Conservation (phyloP, 1,139 yeast species). For the Taphrina deformans region DNA sequence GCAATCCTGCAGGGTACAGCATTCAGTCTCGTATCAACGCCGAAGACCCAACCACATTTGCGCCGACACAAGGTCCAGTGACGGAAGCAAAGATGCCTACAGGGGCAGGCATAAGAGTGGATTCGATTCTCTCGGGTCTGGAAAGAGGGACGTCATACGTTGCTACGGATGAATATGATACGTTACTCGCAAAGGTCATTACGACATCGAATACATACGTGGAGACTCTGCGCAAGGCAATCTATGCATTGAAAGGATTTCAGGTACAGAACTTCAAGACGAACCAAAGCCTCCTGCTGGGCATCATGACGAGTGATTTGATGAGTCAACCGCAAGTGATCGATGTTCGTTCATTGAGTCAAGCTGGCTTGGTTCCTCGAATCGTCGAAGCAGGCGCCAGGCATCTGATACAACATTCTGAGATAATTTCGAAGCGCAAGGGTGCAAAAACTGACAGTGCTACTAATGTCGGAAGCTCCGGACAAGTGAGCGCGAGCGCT, state of each 20-base stretch:
- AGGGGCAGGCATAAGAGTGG: constrained; percentile 98
- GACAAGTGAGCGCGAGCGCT: neutral
- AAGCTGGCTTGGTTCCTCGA: constrained; percentile 82
- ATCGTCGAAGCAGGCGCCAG: constrained; percentile 60
- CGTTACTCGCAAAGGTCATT: constrained; percentile 78
- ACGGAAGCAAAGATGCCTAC: constrained; percentile 98
- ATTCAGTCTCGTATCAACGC: constrained; percentile 99
- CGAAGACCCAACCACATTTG: constrained; percentile 96
- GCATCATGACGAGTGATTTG: constrained; percentile 6
- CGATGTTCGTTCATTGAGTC: constrained; percentile 21
- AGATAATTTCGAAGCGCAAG: neutral
- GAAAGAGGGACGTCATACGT: constrained; percentile 97
- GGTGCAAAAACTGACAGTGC: constrained; percentile 55
- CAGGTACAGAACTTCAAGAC: constrained; percentile 4
- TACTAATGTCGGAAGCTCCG: neutral
- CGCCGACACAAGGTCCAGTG: constrained; percentile 96
- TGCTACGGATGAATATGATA: constrained; percentile 95
- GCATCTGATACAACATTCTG: neutral
- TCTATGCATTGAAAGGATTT: constrained; percentile 10
- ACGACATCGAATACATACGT: constrained; percentile 13
- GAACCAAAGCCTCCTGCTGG: constrained; percentile 17
- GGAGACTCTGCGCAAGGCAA: constrained; percentile 6
- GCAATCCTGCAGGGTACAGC: constrained; percentile 87
- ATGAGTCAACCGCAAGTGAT: constrained; percentile 5
- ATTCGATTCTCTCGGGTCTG: constrained; percentile 96